Evolutionary conservation across 2,329 filamentous ascomycete species (phyloP), one percentile per base, ranked within the genome.

Genomic region (Penicillium decumbens): DNA sequence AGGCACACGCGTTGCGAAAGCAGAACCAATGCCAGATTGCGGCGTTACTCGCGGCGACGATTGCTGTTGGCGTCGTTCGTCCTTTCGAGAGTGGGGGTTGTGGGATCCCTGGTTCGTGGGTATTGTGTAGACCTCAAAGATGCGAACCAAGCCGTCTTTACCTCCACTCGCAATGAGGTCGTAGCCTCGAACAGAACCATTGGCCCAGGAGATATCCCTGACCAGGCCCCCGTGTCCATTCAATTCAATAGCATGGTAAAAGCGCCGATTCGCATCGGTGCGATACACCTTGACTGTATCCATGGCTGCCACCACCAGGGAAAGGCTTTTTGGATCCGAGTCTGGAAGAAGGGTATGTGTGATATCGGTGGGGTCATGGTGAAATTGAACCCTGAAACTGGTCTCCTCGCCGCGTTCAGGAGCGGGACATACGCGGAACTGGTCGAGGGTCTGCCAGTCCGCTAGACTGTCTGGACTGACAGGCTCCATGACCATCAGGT

Each of bases 111-210:
- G 66, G 13, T 57, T 59, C 20, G 60, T 57, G 2, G 66, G 46
- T 1, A 58, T 61, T n/a, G 71, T 74, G 51, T 72, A 71, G 3
- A 74, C 65, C 60, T 92, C 84, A 64, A 95, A 95, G n/a, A 98
- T 86, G 35, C 92, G 81, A 35, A 96, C 83, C 60, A 83, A 85
- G 3, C 93, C 92, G 66, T 98, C 93, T 69, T 95, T 95, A 66
- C 89, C 93, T 2, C 90, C 92, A 5, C 91, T 95, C 3, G 92
- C 93, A 60, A 97, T 80, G 49, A 92, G 80, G 68, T 98, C 93
- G 67, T 89, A 92, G 1, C 92, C 92, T 33, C 91, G 78, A 61
- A 95, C 89, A 57, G 90, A 95, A 10, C 90, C 92, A 41, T 90
- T 87, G 1, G 92, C 89, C 93, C 93, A 98, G 2, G 89, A 85